Conservation (phyloP, 1,284 basidiomycete species). For the Ceratobasidium sp. region DNA sequence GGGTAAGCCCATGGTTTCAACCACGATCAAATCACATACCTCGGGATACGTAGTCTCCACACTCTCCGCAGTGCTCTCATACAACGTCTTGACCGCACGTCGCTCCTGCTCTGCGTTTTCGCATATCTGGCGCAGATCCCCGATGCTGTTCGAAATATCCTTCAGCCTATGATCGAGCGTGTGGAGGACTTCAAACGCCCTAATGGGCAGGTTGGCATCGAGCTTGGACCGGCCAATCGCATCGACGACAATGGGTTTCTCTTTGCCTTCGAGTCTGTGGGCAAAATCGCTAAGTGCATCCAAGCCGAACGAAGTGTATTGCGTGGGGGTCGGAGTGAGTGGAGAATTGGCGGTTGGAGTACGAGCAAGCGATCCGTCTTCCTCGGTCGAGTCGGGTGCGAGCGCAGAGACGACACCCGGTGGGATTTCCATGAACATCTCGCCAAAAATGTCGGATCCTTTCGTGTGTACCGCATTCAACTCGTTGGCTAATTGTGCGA, state of each 20-base stretch:
- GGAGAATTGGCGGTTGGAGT: conserved; percentile 8
- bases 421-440: conserved; percentile 34
- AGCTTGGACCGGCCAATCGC: conserved; percentile 27
- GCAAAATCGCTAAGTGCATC: conserved; percentile 11
- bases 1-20: not conserved
- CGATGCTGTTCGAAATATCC: conserved; percentile 12
- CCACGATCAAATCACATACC: not conserved
- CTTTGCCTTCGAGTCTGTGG: conserved; percentile 11
- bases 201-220: conserved; percentile 29
- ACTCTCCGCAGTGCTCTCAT: conserved; percentile 25
- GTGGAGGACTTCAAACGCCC: conserved; percentile 27
- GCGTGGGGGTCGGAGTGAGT: not conserved
- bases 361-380: not conserved
- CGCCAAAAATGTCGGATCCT: conserved; percentile 35
- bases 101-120: conserved; percentile 23
- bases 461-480: conserved; percentile 25
- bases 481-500: conserved; percentile 8
- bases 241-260: conserved; percentile 19
- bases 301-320: not conserved
- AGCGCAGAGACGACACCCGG: conserved; percentile 20
- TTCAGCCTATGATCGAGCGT: conserved; percentile 21
- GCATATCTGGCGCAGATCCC: conserved; percentile 16
- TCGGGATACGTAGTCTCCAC: conserved; percentile 37
- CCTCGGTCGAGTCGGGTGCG: not conserved
- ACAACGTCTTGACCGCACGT: conserved; percentile 19